Conservation (phyloP, 352 stramenopile species). For the Halophytophthora polymorphica region DNA sequence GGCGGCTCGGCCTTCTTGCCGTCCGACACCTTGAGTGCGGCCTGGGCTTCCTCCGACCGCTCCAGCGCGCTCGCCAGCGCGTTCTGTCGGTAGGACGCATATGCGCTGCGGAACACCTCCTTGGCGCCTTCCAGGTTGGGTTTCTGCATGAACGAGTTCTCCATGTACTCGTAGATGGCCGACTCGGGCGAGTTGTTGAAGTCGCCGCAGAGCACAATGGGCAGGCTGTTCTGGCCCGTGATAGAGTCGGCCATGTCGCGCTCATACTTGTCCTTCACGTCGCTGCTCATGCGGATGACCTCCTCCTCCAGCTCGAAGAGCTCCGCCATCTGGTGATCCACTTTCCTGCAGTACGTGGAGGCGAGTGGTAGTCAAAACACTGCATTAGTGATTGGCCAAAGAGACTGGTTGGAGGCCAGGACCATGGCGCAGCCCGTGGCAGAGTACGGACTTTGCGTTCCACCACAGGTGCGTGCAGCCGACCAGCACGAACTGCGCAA, state of each 20-base stretch:
- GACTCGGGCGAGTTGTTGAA: constrained; percentile 89
- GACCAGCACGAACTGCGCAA: constrained; percentile 77
- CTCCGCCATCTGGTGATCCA: constrained; percentile 86
- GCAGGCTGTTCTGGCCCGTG: constrained; percentile 51
- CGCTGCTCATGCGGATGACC: constrained; percentile 73
- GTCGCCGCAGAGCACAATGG: constrained; percentile 81
- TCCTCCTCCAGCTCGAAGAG: constrained; percentile 82
- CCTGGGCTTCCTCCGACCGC: constrained; percentile 20
- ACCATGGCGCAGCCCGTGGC: neutral
- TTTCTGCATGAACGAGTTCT: constrained; percentile 85
- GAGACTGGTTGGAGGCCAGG: neutral
- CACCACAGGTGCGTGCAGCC: constrained; percentile 86
- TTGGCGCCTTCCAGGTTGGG: constrained; percentile 69
- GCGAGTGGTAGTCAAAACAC: neutral
- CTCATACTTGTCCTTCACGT: constrained; percentile 83
- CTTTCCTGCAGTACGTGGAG: constrained; percentile 41
- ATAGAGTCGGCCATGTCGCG: constrained; percentile 46
- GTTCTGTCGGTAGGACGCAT: constrained; percentile 64
- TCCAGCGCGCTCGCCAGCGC: constrained; percentile 29
- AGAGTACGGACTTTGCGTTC: constrained; percentile 71
- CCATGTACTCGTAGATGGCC: constrained; percentile 86
- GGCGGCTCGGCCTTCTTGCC: constrained; percentile 65
- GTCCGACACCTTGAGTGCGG: constrained; percentile 29
- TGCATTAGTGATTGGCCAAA: neutral
- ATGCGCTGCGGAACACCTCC: constrained; percentile 72